A percentile compares a stretch with the other conserved stretches of the same genome.
These are phyloP conservation scores for Coemansia sp. DNA, from an alignment of 192 early-diverging fungal genomes.

Conservation along the genomic window DNA sequence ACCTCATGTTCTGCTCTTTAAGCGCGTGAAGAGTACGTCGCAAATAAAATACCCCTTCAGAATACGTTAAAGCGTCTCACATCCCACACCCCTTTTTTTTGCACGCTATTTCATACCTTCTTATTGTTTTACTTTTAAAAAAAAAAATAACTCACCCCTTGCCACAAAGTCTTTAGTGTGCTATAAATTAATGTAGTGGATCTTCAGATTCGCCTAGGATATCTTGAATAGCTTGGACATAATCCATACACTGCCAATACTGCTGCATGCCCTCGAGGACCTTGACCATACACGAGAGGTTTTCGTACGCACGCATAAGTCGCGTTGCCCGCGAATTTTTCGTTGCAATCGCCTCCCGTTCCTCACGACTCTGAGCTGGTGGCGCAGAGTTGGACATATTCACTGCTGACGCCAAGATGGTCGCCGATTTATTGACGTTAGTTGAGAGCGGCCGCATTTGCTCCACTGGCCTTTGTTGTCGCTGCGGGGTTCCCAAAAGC, in stretches of 20 bases:
- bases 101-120: neutral
- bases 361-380: constrained; percentile 2
- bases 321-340: constrained; percentile 29
- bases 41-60: constrained; percentile 19
- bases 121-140: neutral
- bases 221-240: constrained; percentile 43
- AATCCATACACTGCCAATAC: constrained; percentile 57
- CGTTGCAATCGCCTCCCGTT: constrained; percentile 19
- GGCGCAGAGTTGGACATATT: constrained; percentile 31
- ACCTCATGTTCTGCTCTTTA: constrained; percentile 53
- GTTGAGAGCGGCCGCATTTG: constrained; percentile 49
- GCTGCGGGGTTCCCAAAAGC: constrained; percentile 9
- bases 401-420: constrained; percentile 41
- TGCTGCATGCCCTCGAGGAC: constrained; percentile 56
- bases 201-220: constrained; percentile 48
- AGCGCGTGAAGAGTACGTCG: constrained; percentile 31
- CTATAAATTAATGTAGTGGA: constrained; percentile 27
- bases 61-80: neutral
- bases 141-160: too few relatives aligned
- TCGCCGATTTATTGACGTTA: constrained; percentile 44
- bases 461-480: constrained; percentile 17
- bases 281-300: constrained; percentile 55
- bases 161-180: too few relatives aligned
- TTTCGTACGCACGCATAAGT: constrained; percentile 46
- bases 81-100: neutral